Base-by-base conservation (phyloP, 2,329 filamentous ascomycete genomes). In the Fusarium sacchari region DNA sequence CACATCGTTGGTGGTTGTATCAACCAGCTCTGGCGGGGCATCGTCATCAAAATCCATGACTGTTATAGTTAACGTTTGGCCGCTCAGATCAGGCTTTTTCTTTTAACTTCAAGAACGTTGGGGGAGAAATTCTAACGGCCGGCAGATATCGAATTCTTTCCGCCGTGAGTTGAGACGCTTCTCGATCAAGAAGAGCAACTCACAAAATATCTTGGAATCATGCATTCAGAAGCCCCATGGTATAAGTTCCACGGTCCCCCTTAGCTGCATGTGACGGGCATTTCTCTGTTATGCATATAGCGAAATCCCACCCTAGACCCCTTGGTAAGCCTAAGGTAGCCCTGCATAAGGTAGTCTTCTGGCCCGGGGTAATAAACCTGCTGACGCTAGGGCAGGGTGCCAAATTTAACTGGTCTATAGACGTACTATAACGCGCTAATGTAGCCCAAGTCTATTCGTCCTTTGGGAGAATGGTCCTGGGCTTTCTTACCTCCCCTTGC, bases 1-100 rank as follows among this genome's bases (percentile, higher is more conserved):
- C 7, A 83, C 82, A 34, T 81, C 77, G 37, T 79, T 79, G 20
- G 58, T 22, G 37, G 56, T 40, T 10, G 85, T 84, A 60, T 89
- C 84, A 36, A 91, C 85, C 68, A 94, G 85, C 75, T 92, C 88
- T 67, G 93, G 91, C 61, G 92, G 91, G 62, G 86, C 83, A 79
- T 94, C 92, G 66, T 92, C 92, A 71, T 93, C 90, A 60, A 87
- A 83, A 75, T 92, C 86, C 88, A 93, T 92, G 40, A 67, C 82
- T 68, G 57, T 28, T 42, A 55, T 39, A 17, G 39, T 43, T 37
- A 34, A 39, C n/a, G 24, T 49, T 24, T 32, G 53, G 37, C 36
- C n/a, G 58, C 57, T 65, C 50, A 20, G 18, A 22, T 39, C 34
- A 52, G 22, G 11, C 11, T 44, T 24, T 47, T 55, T 30, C 28